Base-by-base conservation (phyloP, 225 moss, liverwort and hornwort species). In the Bryum argenteum region DNA sequence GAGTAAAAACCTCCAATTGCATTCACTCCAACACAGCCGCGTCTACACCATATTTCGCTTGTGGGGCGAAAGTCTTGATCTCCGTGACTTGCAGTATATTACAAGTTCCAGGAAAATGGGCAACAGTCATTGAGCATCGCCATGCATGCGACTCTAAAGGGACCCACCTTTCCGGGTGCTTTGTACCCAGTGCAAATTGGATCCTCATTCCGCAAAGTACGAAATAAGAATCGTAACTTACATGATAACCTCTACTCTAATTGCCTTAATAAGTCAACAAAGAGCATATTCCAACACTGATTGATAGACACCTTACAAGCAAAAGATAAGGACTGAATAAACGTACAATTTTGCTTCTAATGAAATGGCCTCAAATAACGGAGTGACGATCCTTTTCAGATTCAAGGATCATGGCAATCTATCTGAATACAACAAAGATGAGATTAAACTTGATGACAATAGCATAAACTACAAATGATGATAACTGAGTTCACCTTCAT, bases 401-500 rank as follows among this genome's bases (percentile, higher is more conserved):
- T 61, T 70, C 45, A 47, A 74, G 14, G 63, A 64, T 44, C 71
- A 62, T 63, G 17, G 19, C 44, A 15, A 70, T 55, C 58, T 72
- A 66, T 54, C 73, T 71, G 54, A 68, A 58, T 68, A 66, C 39
- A 75, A 54, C 20, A 24, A 63, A 28, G 33, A 67, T 59, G 38
- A 20, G 48, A 8, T 75, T 63, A 48, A 40, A 67, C 71, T 63
- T 58, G 40, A 75, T 60, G 75, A 72, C 38, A 73, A 50, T 57
- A 64, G 14, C 48, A 78, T 65, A 61, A 67, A 85, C 75, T 72
- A 77, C 52, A 75, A 61, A 56, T 72, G 78, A 42, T 61, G 71
- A 75, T 69, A 78, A 84, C 66, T 75, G 78, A 4, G 65, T 80
- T 80, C 56, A 80, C 71, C 75, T 75, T 41, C 80, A 66, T 76